phyloP scores from a whole-genome alignment of 2,329 filamentous ascomycete genomes.

The Aspergillus eucalypticola region DNA sequence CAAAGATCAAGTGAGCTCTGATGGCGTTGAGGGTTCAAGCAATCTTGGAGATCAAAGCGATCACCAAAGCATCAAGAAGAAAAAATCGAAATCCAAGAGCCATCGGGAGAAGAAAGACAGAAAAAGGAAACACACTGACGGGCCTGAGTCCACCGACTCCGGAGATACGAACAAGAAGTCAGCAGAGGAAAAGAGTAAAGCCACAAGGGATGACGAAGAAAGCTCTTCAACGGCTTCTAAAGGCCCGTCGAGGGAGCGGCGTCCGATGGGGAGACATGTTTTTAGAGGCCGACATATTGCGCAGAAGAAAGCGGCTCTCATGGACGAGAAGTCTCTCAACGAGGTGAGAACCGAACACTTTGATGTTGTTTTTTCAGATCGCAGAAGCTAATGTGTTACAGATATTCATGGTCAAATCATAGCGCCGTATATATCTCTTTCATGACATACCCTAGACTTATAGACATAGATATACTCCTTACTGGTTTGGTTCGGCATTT shows the following conservation, averaged over 20 bases:
- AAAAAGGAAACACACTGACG: slow-evolving; percentile 37
- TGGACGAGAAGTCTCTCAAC: slow-evolving; percentile 79
- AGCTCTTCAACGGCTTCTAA: slow-evolving; percentile 47
- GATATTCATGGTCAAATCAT: slow-evolving; percentile 42
- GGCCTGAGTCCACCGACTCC: slow-evolving; percentile 6
- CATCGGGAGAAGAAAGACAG: slow-evolving; percentile 29
- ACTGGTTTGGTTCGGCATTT: not conserved
- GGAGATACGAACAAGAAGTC: not conserved
- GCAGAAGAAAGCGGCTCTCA: slow-evolving; percentile 79
- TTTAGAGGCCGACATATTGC: slow-evolving; percentile 81
- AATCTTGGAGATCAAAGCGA: slow-evolving; percentile 2
- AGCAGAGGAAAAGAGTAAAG: slow-evolving; percentile 21
- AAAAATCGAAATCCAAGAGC: slow-evolving; percentile 23
- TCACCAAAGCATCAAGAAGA: slow-evolving; percentile 15
- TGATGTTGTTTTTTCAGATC: not conserved
- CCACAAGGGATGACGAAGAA: slow-evolving; percentile 40
- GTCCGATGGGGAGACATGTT: slow-evolving; percentile 64
- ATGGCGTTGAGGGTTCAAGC: slow-evolving; percentile 12
- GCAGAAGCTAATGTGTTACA: slow-evolving; percentile 75
- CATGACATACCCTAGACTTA: not conserved
- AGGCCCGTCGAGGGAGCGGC: slow-evolving; percentile 51
- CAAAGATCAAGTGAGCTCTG: not conserved
- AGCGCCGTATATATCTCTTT: not conserved
- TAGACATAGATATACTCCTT: not conserved
- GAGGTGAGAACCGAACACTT: slow-evolving; percentile 60